phyloP scores from a whole-genome alignment of 768 basidiomycete species.

The Butyriboletus loyo region DNA sequence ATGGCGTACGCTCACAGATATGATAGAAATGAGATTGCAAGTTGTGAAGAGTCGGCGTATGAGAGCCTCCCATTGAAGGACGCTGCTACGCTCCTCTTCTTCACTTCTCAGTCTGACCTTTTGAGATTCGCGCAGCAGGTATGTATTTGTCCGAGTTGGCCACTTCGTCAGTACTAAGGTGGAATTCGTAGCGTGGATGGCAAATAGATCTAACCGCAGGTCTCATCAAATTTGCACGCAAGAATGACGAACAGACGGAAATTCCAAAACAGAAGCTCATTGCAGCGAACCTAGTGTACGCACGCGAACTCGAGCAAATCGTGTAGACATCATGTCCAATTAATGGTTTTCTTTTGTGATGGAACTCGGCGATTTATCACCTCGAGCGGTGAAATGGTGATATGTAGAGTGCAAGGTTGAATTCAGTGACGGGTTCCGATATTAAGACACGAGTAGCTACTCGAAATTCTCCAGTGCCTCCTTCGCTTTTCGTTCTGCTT shows the following conservation, averaged over 20 bases:
- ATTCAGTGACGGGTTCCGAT: slow-evolving; percentile 16
- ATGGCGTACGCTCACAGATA: slow-evolving; percentile 1
- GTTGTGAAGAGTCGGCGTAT: slow-evolving; percentile 93
- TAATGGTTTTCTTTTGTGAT: neutral
- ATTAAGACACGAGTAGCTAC: slow-evolving; percentile 28
- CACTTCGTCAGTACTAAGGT: neutral
- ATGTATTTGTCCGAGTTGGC: slow-evolving; percentile 14
- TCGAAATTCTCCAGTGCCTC: slow-evolving; percentile 73
- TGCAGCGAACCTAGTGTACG: slow-evolving; percentile 71
- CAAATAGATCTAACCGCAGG: slow-evolving; percentile 69
- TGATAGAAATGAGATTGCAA: slow-evolving; percentile 90
- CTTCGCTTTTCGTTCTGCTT: slow-evolving; percentile 87
- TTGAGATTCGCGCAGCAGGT: slow-evolving; percentile 81
- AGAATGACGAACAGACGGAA: slow-evolving; percentile 77
- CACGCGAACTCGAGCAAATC: slow-evolving; percentile 88
- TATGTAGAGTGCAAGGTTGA: slow-evolving; percentile 6
- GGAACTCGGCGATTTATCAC: neutral
- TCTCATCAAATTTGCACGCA: slow-evolving; percentile 75
- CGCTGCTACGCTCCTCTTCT: slow-evolving; percentile 89
- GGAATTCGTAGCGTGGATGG: slow-evolving; percentile 67
- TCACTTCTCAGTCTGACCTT: slow-evolving; percentile 76
- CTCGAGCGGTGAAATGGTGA: neutral
- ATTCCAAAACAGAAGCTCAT: slow-evolving; percentile 87
- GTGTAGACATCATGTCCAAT: slow-evolving; percentile 47
- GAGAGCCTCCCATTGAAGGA: slow-evolving; percentile 87